Evolutionary conservation across 169 alveolate species (phyloP), one percentile per base, ranked within the genome.

Genomic region (Eimeria praecox): DNA sequence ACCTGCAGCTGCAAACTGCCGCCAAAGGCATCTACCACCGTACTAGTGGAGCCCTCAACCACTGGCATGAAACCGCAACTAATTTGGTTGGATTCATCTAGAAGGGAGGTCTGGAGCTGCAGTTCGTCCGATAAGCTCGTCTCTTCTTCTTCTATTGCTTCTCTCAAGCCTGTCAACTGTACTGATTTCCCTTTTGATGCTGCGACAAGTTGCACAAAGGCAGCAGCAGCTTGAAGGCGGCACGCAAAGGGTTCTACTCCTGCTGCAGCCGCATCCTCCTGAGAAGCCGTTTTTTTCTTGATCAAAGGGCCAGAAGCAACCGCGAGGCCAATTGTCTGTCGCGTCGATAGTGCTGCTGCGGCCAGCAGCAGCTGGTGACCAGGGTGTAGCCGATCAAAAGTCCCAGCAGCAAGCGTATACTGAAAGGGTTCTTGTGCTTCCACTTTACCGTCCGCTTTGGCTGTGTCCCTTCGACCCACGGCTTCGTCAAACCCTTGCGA

Each of bases 341-440:
- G 92, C 42, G 97, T 89, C 62, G 91, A 77, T 90, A 96, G 88
- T 46, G 96, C 94, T 24, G 97, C 96, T 44, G 95, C 97, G 1
- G 97, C 96, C 80, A 97, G 87, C 56, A 95, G 93, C 64, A 97
- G 90, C 91, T 97, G 95, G 94, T 97, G 97, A 16, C 97, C 97
- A 12, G 97, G 97, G 66, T 97, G 97, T n/a, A 97, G 96, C 20
- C 97, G 95, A 80, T 97, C 97, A 54, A 97, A 97, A 40, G 97
- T 95, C 22, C 97, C 97, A 30, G 97, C 97, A 75, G 94, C 96
- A 40, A 97, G 71, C 40, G 97, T 77, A 27, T 95, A 92, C 46
- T 92, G 77, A 44, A 96, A 82, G 5, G 90, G 91, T 44, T 66
- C 66, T 9, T 52, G 30, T 59, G 46, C 30, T 12, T 18, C 3